These are phyloP conservation scores for Draba incana DNA, from an alignment of 345 rosid species.

Conservation along the genomic window DNA sequence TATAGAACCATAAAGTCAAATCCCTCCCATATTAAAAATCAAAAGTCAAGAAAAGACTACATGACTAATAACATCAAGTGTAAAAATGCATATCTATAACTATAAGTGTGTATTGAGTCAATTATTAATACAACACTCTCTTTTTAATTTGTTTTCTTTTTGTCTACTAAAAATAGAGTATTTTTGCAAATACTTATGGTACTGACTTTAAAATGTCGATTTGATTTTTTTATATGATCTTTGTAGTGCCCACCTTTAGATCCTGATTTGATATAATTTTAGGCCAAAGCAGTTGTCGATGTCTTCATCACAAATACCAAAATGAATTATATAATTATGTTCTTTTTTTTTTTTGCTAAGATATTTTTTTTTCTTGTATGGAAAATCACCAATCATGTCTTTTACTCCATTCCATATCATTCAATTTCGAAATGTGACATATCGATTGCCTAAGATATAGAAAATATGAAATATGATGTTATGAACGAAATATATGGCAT, in stretches of 20 bases:
- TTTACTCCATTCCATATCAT: constrained; percentile 13
- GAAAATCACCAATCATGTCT: constrained; percentile 18
- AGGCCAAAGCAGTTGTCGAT: constrained; percentile 24
- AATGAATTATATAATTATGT: neutral
- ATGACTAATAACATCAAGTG: constrained; percentile 10
- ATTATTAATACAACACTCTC: neutral
- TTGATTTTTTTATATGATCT: constrained; percentile 5
- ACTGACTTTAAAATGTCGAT: neutral
- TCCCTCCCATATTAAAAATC: constrained; percentile 8
- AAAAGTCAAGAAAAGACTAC: constrained; percentile 10
- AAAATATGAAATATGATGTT: too few species aligned
- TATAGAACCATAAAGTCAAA: constrained; percentile 9
- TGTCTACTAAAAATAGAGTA: neutral
- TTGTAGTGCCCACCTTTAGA: constrained; percentile 31
- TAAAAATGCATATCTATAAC: neutral
- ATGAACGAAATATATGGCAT: too few species aligned
- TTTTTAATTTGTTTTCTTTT: too few species aligned
- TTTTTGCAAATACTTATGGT: constrained; percentile 3
- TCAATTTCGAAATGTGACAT: constrained; percentile 11
- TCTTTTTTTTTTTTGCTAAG: too few species aligned
- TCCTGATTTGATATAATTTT: constrained; percentile 35
- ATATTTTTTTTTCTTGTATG: neutral
- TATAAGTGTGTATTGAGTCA: constrained; percentile 7
- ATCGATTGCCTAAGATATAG: neutral
- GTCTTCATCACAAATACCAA: constrained; percentile 40